A percentile compares a stretch with the other conserved stretches of the same genome.
phyloP scores from a whole-genome alignment of 1,284 basidiomycete genomes.

The Agroathelia rolfsii region DNA sequence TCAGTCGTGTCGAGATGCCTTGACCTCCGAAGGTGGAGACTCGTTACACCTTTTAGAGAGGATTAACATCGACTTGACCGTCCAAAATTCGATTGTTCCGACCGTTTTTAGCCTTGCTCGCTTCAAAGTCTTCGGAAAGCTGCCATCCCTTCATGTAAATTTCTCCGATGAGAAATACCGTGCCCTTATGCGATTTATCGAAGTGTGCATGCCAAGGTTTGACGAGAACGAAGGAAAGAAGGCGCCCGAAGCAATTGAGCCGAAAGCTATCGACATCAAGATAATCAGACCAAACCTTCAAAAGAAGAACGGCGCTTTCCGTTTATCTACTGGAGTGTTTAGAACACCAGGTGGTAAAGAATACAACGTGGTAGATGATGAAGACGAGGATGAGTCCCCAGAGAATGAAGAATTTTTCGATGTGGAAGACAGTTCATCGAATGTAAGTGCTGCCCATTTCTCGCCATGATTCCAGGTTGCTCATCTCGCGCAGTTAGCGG shows the following conservation, averaged over 20 bases:
- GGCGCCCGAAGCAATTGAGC: conserved; percentile 16
- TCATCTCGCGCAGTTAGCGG: conserved; percentile 29
- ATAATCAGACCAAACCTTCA: not conserved
- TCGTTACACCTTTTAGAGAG: conserved; percentile 87
- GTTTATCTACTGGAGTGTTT: conserved; percentile 47
- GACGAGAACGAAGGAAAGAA: conserved; percentile 36
- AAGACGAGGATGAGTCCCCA: conserved; percentile 36
- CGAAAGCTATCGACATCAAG: conserved; percentile 18
- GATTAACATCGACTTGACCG: conserved; percentile 84
- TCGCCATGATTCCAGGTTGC: conserved; percentile 2
- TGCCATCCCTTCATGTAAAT: conserved; percentile 88
- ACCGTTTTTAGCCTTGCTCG: conserved; percentile 78
- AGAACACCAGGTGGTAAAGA: conserved; percentile 36
- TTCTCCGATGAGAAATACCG: conserved; percentile 96
- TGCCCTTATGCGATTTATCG: conserved; percentile 86
- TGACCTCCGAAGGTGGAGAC: conserved; percentile 48
- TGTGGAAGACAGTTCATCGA: conserved; percentile 53
- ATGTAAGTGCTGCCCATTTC: conserved; percentile 35
- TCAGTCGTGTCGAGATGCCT: conserved; percentile 71
- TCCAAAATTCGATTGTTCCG: conserved; percentile 92
- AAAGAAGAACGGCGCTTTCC: conserved; percentile 28
- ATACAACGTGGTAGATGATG: conserved; percentile 65
- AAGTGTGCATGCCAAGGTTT: conserved; percentile 85
- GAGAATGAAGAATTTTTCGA: conserved; percentile 56
- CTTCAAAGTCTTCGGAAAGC: conserved; percentile 87